Conservation (phyloP, 805 yeast species). For the Candida michaelii region DNA sequence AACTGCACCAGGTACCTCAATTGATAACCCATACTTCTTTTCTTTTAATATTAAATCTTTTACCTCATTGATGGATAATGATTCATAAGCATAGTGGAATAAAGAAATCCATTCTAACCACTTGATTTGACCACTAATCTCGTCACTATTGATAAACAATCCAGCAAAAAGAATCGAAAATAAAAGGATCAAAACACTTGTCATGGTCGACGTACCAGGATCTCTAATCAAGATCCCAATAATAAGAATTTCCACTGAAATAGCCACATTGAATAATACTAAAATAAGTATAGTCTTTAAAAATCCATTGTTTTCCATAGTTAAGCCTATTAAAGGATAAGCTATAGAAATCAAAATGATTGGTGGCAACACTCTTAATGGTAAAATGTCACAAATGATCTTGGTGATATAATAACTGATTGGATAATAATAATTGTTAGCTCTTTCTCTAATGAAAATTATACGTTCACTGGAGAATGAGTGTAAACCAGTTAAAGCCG, state of each 20-base stretch:
- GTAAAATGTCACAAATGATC: conserved; percentile 87
- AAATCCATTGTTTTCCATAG: conserved; percentile 73
- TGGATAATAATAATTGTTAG: conserved; percentile 92
- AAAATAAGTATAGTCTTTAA: conserved; percentile 66
- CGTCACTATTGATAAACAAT: conserved; percentile 81
- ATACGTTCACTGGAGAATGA: conserved; percentile 86
- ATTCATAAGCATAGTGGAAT: conserved; percentile 95
- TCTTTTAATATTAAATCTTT: conserved; percentile 80
- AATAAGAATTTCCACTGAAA: conserved; percentile 79
- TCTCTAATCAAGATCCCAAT: conserved; percentile 87
- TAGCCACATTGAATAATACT: conserved; percentile 81
- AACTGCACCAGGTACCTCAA: conserved; percentile 97
- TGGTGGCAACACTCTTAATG: conserved; percentile 92
- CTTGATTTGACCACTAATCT: conserved; percentile 49
- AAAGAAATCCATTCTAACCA: conserved; percentile 83
- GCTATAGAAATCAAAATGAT: conserved; percentile 72
- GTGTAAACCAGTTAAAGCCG: conserved; percentile 87
- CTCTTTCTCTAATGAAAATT: conserved; percentile 87
- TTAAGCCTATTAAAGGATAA: conserved; percentile 88
- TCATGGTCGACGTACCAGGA: conserved; percentile 87
- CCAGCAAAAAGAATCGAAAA: conserved; percentile 93
- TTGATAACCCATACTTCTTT: conserved; percentile 86
- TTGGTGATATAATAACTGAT: conserved; percentile 82
- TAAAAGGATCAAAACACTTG: conserved; percentile 78
- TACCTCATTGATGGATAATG: conserved; percentile 89